phyloP scores from a whole-genome alignment of 2,329 filamentous ascomycete species.

The Venturia oleaginea region DNA sequence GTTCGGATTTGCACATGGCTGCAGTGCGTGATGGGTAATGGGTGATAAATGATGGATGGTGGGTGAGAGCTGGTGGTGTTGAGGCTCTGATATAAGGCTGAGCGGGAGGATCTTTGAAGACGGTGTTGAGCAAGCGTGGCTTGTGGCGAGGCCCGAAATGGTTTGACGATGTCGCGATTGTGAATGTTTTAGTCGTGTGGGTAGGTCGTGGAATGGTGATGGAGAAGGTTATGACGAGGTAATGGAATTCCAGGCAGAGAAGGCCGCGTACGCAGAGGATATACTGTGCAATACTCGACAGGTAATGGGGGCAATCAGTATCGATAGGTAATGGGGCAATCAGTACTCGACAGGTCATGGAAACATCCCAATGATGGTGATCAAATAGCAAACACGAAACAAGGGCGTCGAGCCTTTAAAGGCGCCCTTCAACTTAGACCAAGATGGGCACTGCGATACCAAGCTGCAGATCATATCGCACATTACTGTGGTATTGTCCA shows the following conservation, averaged over 20 bases:
- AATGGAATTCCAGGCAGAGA: neutral
- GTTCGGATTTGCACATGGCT: conserved; percentile 40
- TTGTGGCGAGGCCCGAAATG: neutral
- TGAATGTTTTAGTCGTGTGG: no score
- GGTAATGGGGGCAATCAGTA: no score
- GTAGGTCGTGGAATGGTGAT: no score
- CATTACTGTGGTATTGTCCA: no score
- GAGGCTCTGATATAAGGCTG: neutral
- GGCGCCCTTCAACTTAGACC: neutral
- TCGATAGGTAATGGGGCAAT: no score
- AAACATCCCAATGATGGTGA: neutral
- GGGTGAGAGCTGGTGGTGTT: neutral
- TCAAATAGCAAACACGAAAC: neutral
- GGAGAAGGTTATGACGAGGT: neutral
- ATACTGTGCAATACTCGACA: neutral
- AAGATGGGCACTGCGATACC: neutral
- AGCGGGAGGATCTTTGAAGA: neutral
- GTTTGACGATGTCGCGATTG: no score
- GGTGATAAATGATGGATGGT: neutral
- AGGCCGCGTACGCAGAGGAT: neutral
- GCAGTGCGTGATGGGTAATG: neutral
- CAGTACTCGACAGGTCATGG: no score
- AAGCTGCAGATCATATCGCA: conserved; percentile 2
- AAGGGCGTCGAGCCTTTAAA: neutral
- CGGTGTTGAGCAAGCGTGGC: neutral